Base-by-base conservation (phyloP, 2,329 filamentous ascomycete genomes). In the Talaromyces islandicus region DNA sequence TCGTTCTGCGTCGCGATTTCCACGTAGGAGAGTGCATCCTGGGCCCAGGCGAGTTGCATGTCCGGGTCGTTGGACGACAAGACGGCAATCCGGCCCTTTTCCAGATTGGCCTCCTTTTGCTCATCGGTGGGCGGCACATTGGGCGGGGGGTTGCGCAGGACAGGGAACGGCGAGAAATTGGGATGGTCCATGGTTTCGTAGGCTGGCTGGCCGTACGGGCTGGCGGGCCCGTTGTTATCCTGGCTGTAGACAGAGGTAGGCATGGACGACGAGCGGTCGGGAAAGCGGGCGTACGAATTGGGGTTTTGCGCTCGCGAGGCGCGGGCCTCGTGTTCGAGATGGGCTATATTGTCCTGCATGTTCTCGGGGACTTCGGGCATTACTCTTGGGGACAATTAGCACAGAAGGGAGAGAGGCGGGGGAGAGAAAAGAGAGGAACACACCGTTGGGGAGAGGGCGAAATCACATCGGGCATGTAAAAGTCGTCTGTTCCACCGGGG, bases 301-400 rank as follows among this genome's bases (percentile, higher is more conserved):
- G 55, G 68, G 50, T 70, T 69, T 53, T 74, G 71, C 43, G 66
- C 66, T 80, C 83, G 78, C 75, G 78, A 70, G 55, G 69, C 70
- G 58, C 70, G 69, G 63, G 89, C 88, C 80, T 92, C 88, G 62
- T 92, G 83, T 81, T 97, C 92, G 79, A 99, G 86, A 75, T 92
- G 88, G 70, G 93, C 90, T 66, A 99, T 85, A 77, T 90, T 93
- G 71, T 96, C 88, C 79, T 96, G 92, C 85, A 99, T 97, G 77
- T 96, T 93, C 77, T 93, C 90, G 67, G 93, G 91, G 66, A 97
- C 92, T 82, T 97, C 92, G 73, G 91, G 90, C 87, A 93, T 96
- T 71, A 95, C 86, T 80, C 91, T 96, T 75, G 58, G 27, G 19
- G 12, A 7, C n/a, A n/a, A 51, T 51, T 7, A 51, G 48, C 25